Percentiles rank a stretch among this genome's conserved stretches.
Conservation (phyloP, 2,329 filamentous ascomycete species). For the Mycogone perniciosa region DNA sequence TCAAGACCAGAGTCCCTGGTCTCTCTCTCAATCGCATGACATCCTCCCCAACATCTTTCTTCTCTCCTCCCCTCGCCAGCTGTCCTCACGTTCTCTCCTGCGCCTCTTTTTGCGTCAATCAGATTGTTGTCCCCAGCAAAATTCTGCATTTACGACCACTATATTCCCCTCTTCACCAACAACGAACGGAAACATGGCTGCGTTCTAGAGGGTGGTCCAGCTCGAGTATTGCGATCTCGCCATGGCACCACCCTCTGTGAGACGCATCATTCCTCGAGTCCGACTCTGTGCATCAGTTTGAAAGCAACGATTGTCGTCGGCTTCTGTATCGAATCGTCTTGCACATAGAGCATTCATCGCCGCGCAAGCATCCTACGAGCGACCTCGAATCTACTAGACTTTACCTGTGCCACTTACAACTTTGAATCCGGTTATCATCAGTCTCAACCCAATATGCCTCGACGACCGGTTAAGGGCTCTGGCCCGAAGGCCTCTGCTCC, state of each 20-base stretch:
- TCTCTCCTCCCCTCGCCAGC: conserved; percentile 5
- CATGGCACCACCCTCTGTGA: conserved; percentile 53
- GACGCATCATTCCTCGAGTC: conserved; percentile 19
- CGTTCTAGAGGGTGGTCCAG: conserved; percentile 49
- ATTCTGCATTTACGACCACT: background rate
- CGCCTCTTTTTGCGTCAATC: background rate
- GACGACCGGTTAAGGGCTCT: conserved; percentile 19
- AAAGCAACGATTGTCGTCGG: background rate
- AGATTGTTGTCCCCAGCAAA: background rate
- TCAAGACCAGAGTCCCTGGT: background rate
- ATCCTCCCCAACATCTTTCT: conserved; percentile 8
- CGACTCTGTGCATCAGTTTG: background rate
- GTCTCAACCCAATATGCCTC: conserved; percentile 15
- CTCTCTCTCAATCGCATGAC: background rate
- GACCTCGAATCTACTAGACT: background rate
- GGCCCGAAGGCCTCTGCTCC: conserved; percentile 11
- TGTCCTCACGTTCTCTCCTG: background rate
- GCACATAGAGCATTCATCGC: background rate
- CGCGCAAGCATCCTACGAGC: background rate
- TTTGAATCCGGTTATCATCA: background rate
- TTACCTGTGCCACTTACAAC: background rate
- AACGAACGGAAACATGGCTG: conserved; percentile 26
- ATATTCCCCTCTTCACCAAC: background rate
- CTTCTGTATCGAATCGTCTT: background rate
- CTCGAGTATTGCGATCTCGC: conserved; percentile 33